A percentile compares a stretch with the other conserved stretches of the same genome.
Evolutionary conservation across 495 filamentous ascomycete species (phyloP).

Genomic region (Tricharina praecox): DNA sequence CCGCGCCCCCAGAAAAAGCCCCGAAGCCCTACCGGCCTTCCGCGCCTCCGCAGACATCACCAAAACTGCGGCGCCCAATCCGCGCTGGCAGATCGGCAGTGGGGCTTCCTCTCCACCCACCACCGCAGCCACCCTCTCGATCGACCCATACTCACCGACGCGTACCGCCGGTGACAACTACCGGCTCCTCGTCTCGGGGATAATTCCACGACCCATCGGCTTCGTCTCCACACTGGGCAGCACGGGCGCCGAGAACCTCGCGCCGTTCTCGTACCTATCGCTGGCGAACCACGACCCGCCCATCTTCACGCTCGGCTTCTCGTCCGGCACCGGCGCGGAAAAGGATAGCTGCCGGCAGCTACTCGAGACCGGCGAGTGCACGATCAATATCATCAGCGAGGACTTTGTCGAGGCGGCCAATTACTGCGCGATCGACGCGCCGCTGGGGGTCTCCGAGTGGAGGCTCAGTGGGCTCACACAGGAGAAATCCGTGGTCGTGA

Average conservation of each 20-base stretch:
- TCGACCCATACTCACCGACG: constrained; percentile 63
- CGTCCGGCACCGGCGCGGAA: constrained; percentile 35
- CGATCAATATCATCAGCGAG: constrained; percentile 77
- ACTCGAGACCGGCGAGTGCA: constrained; percentile 50
- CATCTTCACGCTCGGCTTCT: constrained; percentile 67
- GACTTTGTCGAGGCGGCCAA: constrained; percentile 81
- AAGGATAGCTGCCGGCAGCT: constrained; percentile 74
- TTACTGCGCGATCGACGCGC: constrained; percentile 55
- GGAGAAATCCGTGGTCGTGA: constrained; percentile 47
- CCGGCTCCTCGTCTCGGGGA: constrained; percentile 75
- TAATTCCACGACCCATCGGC: constrained; percentile 64
- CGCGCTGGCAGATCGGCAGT: constrained; percentile 62
- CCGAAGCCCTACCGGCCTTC: no score
- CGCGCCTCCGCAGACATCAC: constrained; percentile 33
- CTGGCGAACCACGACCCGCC: constrained; percentile 81
- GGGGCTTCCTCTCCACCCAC: constrained; percentile 61
- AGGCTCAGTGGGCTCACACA: constrained; percentile 58
- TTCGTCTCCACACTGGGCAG: constrained; percentile 36
- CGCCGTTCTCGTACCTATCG: constrained; percentile 74
- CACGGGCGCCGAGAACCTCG: constrained; percentile 47
- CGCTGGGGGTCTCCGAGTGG: constrained; percentile 71
- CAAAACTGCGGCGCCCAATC: constrained; percentile 54
- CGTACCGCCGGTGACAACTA: constrained; percentile 61
- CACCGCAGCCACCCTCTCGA: constrained; percentile 39
- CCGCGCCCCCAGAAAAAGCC: no score